Evolutionary conservation across 2,329 filamentous ascomycete genomes (phyloP).

Genomic region (Sphaceloma murrayae): DNA sequence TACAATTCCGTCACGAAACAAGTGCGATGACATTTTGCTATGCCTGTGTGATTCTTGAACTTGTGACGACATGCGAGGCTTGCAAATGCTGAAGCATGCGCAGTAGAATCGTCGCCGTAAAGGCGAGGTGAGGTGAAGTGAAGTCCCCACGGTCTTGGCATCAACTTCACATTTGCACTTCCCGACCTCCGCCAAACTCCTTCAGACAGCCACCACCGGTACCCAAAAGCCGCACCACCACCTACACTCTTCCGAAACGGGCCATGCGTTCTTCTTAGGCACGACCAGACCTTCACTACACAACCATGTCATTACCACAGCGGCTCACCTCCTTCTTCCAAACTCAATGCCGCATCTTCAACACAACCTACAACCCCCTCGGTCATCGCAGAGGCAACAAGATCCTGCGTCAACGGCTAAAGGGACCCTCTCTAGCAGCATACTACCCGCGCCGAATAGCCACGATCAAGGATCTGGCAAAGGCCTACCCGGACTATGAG

Average conservation of each 20-base stretch:
- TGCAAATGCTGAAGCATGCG: no score
- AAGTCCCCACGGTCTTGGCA: background rate
- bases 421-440: constrained; percentile 68
- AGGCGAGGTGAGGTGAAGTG: background rate
- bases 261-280: no score
- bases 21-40: no score
- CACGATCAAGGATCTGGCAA: constrained; percentile 64
- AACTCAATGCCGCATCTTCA: constrained; percentile 88
- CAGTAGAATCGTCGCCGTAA: no score
- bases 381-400: constrained; percentile 79
- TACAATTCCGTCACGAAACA: no score
- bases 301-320: background rate
- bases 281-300: background rate
- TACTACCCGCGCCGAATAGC: constrained; percentile 78
- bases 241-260: no score
- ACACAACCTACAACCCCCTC: constrained; percentile 80
- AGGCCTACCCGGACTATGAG: constrained; percentile 57
- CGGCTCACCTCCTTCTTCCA: no score
- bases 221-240: background rate
- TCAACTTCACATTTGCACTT: background rate
- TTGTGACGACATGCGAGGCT: no score
- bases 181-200: background rate
- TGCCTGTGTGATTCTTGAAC: no score
- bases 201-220: background rate
- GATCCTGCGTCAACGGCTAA: constrained; percentile 76